Base-by-base conservation (phyloP, 2,329 filamentous ascomycete species). In the Chalaropsis ovoidea region DNA sequence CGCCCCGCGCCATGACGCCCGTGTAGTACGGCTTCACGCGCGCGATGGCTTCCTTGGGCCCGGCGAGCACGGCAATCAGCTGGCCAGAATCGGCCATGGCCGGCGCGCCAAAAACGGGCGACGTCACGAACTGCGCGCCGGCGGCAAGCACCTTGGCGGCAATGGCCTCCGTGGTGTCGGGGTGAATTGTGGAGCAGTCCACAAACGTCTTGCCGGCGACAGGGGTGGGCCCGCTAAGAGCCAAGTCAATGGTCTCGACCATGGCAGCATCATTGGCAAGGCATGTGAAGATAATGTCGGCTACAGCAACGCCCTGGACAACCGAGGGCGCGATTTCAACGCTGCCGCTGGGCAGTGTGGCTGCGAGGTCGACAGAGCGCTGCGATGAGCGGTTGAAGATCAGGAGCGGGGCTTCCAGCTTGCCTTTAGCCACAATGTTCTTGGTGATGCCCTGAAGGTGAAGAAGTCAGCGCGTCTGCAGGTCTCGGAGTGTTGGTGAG, bases 131-230 rank as follows among this genome's bases (percentile, higher is more conserved):
- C 47, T 85, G 79, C 1, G 82, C 90, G 5, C 88, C 88, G 27
- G 80, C 79, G 1, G 73, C 79, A 13, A 77, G 77, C 67, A 87
- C 77, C 31, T 75, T 78, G 70, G 83, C 78, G 31, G 86, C 86
- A 2, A 90, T 75, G 31, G 79, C 79, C 68, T 89, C 82, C 1
- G 88, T 89, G 3, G 88, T 90, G 65, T 92, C 87, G 0, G 92
- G 91, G 74, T 94, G 88, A 43, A 96, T 83, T 31, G 91, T 96
- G 2, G 89, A 94, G 79, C 88, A 92, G 72, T 96, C 91, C 41
- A 95, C 82, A 70, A 96, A 86, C 17, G 94, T 78, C 77, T 95
- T 96, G 68, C 84, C 85, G 35, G 79, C 79, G 19, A 89, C 76
- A 66, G 84, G 77, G 35, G 60, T 65, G 19, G 76, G 72, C 27